Evolutionary conservation across 2,329 filamentous ascomycete genomes (phyloP), one percentile per base, ranked within the genome.

Genomic region (Fusarium sp.): DNA sequence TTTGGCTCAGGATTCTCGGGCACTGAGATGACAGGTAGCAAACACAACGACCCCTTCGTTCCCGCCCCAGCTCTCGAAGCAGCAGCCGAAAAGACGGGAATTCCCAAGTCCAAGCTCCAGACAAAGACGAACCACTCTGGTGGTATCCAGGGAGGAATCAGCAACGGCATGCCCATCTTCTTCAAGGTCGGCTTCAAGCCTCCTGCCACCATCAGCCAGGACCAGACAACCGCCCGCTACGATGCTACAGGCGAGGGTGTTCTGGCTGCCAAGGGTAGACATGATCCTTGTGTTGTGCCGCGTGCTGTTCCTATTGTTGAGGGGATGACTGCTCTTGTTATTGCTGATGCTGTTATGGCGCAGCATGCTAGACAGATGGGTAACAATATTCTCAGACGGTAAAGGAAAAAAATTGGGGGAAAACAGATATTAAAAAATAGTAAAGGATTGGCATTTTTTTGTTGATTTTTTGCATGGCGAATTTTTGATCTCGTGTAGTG

Each of bases 101-200:
- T 87, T 18, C 83, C 85, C 34, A 85, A 86, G 67, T 90, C 93
- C 20, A 89, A 87, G 72, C 89, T 78, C 31, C 69, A 91, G 10
- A 98, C 96, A 65, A 93, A 93, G 86, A 98, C 96, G 29, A 98
- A 98, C 87, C 95, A 98, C 87, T 96, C 93, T 3, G 96, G 96
- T 14, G 96, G 96, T 73, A 94, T 98, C 77, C 96, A 98, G 85
- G 96, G 96, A 50, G 96, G 96, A 62, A 98, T 98, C 84, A 93
- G 93, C 60, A 98, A 98, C 83, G 96, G 96, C 67, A 94, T 94
- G 40, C 93, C 92, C 68, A 94, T 98, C 85, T 98, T 96, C 88
- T 98, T 98, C 90, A 91, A 93, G 60, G 92, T 98, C 6, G 95
- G 91, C 18, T 98, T 98, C 90, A 98, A 98, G 88, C 94, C 96